Evolutionary conservation across 2,329 filamentous ascomycete genomes (phyloP).

Genomic region (Dactylellina sp.): DNA sequence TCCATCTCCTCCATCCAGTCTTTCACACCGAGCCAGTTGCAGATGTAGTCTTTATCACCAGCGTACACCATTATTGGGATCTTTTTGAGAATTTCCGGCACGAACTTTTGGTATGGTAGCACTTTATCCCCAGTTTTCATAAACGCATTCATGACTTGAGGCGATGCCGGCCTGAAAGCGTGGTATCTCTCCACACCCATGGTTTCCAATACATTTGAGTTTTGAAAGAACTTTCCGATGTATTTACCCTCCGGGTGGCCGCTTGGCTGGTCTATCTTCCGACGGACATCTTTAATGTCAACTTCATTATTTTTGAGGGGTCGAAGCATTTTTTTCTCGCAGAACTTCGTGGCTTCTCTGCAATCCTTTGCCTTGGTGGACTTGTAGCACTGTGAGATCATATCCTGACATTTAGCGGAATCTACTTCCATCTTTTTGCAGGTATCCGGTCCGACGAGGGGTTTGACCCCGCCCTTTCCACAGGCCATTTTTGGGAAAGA

Average conservation of each 20-base stretch:
- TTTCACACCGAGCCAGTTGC: constrained; percentile 99
- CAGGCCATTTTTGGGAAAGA: constrained; percentile 98
- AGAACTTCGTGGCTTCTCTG: constrained; percentile 96
- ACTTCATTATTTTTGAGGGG: constrained; percentile 93
- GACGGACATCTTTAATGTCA: constrained; percentile 95
- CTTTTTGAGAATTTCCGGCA: constrained; percentile 85
- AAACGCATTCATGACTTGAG: constrained; percentile 99
- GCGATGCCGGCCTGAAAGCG: constrained; percentile 95
- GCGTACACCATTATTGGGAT: constrained; percentile 96
- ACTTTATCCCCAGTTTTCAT: constrained; percentile 98
- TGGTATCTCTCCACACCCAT: constrained; percentile 90
- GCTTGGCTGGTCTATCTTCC: constrained; percentile 83
- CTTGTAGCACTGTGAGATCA: constrained; percentile 92
- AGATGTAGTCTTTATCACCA: constrained; percentile 86
- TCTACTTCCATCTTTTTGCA: constrained; percentile 89
- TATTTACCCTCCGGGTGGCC: constrained; percentile 91
- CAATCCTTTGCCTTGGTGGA: constrained; percentile 91
- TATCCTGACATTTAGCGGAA: constrained; percentile 84
- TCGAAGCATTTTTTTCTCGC: constrained; percentile 93
- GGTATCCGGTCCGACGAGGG: constrained; percentile 80
- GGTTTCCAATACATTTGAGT: constrained; percentile 81
- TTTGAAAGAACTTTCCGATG: constrained; percentile 89
- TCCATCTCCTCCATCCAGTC: constrained; percentile 94
- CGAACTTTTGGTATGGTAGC: constrained; percentile 93
- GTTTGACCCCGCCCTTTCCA: constrained; percentile 90